Percentiles rank a stretch among this genome's conserved stretches.
These are phyloP conservation scores for Curvularia sp. DNA, from an alignment of 2,329 filamentous ascomycete species.

Conservation along the genomic window DNA sequence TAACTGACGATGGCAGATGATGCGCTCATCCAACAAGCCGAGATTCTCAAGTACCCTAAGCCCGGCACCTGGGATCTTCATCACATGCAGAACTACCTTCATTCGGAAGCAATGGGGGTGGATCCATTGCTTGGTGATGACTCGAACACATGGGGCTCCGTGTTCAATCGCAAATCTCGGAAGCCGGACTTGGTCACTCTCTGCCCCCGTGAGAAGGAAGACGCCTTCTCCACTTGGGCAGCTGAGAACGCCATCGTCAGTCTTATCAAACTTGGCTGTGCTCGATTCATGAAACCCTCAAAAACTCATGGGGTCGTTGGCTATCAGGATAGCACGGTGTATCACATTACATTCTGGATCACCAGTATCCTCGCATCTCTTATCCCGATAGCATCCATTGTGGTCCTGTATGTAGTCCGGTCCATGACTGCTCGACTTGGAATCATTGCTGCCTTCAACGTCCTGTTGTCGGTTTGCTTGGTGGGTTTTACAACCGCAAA, in stretches of 20 bases:
- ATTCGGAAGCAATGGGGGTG: background rate
- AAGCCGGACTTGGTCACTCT: background rate
- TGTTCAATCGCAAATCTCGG: background rate
- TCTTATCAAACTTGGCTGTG: background rate
- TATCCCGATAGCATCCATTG: constrained; percentile 4
- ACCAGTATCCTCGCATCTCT: constrained; percentile 7
- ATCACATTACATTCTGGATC: background rate
- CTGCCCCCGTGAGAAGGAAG: background rate
- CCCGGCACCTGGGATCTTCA: background rate
- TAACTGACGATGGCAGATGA: background rate
- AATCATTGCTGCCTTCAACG: background rate
- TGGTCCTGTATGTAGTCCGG: background rate
- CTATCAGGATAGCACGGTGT: background rate
- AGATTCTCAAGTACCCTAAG: background rate
- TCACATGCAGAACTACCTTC: constrained; percentile 3
- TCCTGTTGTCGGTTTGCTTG: constrained; percentile 1
- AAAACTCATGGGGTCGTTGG: background rate
- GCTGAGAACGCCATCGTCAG: background rate
- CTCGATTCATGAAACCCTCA: background rate
- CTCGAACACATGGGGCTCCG: background rate
- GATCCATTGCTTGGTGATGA: background rate
- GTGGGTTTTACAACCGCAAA: background rate
- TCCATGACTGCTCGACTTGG: background rate
- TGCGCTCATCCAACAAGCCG: background rate
- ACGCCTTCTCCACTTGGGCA: constrained; percentile 3